Conservation (phyloP, 306 rosid species). For the Dryas octopetala region DNA sequence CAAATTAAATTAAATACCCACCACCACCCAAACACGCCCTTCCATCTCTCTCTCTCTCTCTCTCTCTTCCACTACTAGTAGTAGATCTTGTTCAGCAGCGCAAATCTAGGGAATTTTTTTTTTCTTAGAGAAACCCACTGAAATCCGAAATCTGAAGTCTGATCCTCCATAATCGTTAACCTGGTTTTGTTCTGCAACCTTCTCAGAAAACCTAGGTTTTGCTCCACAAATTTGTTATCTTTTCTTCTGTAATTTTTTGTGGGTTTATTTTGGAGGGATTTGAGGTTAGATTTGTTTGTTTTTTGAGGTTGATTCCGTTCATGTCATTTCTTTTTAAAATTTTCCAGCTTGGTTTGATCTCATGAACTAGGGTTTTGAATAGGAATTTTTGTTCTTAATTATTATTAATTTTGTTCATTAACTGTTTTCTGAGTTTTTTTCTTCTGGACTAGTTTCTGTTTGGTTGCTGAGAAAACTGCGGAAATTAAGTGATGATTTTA, state of each 20-base stretch:
- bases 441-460: neutral
- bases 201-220: slow-evolving; percentile 16
- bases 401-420: neutral
- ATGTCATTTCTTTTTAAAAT: neutral
- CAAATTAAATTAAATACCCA: slow-evolving; percentile 16
- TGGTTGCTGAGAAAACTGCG: neutral
- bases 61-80: slow-evolving; percentile 3
- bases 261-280: neutral
- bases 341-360: neutral
- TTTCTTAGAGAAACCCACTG: neutral
- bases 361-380: slow-evolving; percentile 8
- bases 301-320: neutral
- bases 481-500: neutral
- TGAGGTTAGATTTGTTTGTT: neutral
- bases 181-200: slow-evolving; percentile 15
- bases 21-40: slow-evolving; percentile 17
- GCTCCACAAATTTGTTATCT: neutral
- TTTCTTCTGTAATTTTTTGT: neutral
- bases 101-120: slow-evolving; percentile 32
- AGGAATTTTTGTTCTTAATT: neutral
- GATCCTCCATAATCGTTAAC: neutral
- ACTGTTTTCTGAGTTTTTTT: neutral
- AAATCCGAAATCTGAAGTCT: neutral
- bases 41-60: slow-evolving; percentile 8
- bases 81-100: slow-evolving; percentile 41